phyloP scores from a whole-genome alignment of 1,139 yeast species.

The Kazachstania sp. region DNA sequence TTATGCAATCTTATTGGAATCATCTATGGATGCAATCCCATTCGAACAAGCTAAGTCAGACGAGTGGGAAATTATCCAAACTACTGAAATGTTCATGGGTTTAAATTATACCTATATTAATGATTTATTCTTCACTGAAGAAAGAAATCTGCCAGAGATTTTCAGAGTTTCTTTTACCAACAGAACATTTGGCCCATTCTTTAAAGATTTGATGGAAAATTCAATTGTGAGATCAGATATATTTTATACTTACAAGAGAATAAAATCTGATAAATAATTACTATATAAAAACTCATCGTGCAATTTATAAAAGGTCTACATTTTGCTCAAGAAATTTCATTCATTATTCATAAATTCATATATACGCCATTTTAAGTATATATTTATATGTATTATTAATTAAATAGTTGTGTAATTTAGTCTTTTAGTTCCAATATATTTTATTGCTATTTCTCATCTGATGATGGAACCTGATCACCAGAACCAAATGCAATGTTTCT shows the following conservation, averaged over 20 bases:
- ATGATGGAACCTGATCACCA: background rate
- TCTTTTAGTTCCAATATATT: background rate
- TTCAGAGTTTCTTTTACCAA: constrained; percentile 9
- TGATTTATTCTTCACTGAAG: constrained; percentile 11
- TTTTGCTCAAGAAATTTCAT: no score
- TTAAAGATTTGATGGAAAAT: constrained; percentile 12
- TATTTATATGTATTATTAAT: background rate
- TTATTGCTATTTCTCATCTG: background rate
- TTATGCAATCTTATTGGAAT: constrained; percentile 46
- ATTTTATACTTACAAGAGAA: constrained; percentile 31
- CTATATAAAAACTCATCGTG: background rate
- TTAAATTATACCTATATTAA: constrained; percentile 11
- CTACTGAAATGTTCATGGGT: constrained; percentile 9
- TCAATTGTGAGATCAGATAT: constrained; percentile 22
- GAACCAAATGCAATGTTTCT: constrained; percentile 59
- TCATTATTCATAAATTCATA: background rate
- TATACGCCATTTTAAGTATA: background rate
- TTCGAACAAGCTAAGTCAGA: background rate
- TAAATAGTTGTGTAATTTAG: background rate
- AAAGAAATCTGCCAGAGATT: constrained; percentile 12
- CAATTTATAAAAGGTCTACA: background rate
- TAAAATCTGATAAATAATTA: constrained; percentile 7
- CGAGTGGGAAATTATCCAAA: constrained; percentile 9
- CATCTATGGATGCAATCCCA: constrained; percentile 1
- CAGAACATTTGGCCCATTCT: constrained; percentile 2